Evolutionary conservation across 2,329 filamentous ascomycete genomes (phyloP).

Genomic region (Rasamsonia emersonii): DNA sequence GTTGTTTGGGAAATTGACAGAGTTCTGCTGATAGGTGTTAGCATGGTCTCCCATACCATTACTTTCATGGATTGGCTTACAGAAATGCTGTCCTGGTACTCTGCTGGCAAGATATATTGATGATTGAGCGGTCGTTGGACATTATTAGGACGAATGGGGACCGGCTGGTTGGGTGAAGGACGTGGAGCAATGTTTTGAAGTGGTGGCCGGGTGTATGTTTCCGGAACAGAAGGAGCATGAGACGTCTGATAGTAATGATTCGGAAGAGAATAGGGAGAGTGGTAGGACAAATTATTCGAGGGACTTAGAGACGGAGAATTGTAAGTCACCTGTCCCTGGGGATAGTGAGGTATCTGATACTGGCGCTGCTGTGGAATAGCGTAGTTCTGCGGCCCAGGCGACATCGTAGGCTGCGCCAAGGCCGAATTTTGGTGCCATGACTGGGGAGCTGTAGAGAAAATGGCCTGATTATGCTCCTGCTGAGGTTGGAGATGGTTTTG

Average conservation of each 20-base stretch:
- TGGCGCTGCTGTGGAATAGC: slow-evolving; percentile 20
- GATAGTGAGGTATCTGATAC: slow-evolving; percentile 23
- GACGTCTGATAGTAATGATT: slow-evolving; percentile 24
- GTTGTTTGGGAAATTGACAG: slow-evolving; percentile 22
- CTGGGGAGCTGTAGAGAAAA: slow-evolving; percentile 24
- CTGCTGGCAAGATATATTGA: slow-evolving; percentile 19
- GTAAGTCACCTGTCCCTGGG: slow-evolving; percentile 22
- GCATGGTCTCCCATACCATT: no score
- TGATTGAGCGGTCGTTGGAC: slow-evolving; percentile 11
- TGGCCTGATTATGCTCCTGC: slow-evolving; percentile 22
- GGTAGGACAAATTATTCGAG: slow-evolving; percentile 24
- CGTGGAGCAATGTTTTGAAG: slow-evolving; percentile 14
- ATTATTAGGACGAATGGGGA: slow-evolving; percentile 4
- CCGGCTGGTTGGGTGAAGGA: slow-evolving; percentile 12
- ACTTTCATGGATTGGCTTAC: no score
- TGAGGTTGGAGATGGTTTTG: slow-evolving; percentile 11
- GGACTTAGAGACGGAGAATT: slow-evolving; percentile 20
- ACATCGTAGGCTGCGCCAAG: slow-evolving; percentile 17
- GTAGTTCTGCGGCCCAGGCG: slow-evolving; percentile 19
- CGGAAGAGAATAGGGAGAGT: slow-evolving; percentile 20
- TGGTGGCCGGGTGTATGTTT: slow-evolving; percentile 19
- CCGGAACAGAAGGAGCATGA: slow-evolving; percentile 18
- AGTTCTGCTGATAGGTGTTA: slow-evolving; percentile 15
- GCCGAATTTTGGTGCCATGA: slow-evolving; percentile 25
- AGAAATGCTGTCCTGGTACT: slow-evolving; percentile 18